Evolutionary conservation across 352 stramenopile species (phyloP), one percentile per base, ranked within the genome.

Genomic region (Pythium rhizo-oryzae): DNA sequence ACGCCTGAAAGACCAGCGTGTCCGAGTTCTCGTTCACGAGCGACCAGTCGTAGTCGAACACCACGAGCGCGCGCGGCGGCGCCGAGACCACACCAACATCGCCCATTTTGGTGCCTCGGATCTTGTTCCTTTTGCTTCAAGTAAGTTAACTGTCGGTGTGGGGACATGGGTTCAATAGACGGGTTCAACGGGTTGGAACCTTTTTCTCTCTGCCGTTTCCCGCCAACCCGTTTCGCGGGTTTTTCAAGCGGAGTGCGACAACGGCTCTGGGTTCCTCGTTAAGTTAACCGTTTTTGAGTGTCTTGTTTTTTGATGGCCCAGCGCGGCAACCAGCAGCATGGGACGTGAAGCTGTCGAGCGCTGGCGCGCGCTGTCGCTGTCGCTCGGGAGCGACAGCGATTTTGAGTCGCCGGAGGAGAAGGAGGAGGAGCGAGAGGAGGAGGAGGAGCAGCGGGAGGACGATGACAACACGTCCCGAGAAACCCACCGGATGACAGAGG

Each of bases 11-110:
- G 53, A 95, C 68, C 55, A 86, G 91, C 39, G 73, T 90, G 68
- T 95, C 87, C 46, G 87, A 94, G 75, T 95, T 91, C 24, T 89
- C 84, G 66, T 95, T 88, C 54, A 94, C 78, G 50, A 94, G 73
- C 30, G 80, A 94, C 82, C 87, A 93, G 71, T 94, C 87, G 57
- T 92, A 94, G 75, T 94, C 87, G 44, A 94, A 93, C 47, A 93
- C 64, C 35, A 93, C 81, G 33, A 94, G 76, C 16, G 85, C 74
- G 28, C 65, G 65, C 59, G 59, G 59, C 55, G 56, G 4, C 21
- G 39, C 9, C 41, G 61, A 1, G n/a, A n/a, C n/a, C n/a, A n/a
- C n/a, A n/a, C n/a, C n/a, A n/a, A n/a, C 37, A 12, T 47, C 35
- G 5, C 33, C 50, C 52, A 58, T 58, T 23, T 59, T 59, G 30